A percentile compares a stretch with the other conserved stretches of the same genome.
Evolutionary conservation across 116 monocot genomes (phyloP).

Genomic region (Dioscorea cayenensis): DNA sequence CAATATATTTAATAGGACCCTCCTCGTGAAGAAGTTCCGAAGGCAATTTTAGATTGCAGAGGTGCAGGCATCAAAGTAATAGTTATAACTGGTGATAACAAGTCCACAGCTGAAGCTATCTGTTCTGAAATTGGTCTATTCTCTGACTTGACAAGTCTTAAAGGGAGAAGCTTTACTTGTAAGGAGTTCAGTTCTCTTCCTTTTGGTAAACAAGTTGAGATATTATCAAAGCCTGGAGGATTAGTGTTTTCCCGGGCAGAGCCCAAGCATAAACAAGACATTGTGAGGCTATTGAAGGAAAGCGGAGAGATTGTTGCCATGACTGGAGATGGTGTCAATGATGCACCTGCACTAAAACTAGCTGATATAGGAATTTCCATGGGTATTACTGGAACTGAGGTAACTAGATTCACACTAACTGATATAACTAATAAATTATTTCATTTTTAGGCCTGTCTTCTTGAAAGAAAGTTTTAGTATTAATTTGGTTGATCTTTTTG

Average conservation of each 20-base stretch:
- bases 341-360: slow-evolving; percentile 73
- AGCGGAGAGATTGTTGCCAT: slow-evolving; percentile 68
- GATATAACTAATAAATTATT: too few relatives aligned
- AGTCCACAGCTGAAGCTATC: slow-evolving; percentile 67
- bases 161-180: slow-evolving; percentile 50
- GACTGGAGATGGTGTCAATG: slow-evolving; percentile 77
- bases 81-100: slow-evolving; percentile 70
- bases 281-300: slow-evolving; percentile 51
- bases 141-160: slow-evolving; percentile 15
- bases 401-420: slow-evolving; percentile 1
- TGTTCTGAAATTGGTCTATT: slow-evolving; percentile 59
- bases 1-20: slow-evolving; percentile 37
- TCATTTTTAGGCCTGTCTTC: too few relatives aligned
- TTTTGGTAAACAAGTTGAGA: slow-evolving; percentile 20
- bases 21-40: slow-evolving; percentile 60
- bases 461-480: neutral
- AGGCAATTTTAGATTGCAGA: slow-evolving; percentile 58
- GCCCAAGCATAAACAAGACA: slow-evolving; percentile 62
- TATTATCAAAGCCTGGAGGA: slow-evolving; percentile 33
- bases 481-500: neutral
- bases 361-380: slow-evolving; percentile 75
- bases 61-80: slow-evolving; percentile 57
- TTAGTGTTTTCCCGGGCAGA: slow-evolving; percentile 60
- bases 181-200: slow-evolving; percentile 48
- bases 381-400: slow-evolving; percentile 74